Percentiles rank a stretch among this genome's conserved stretches.
Evolutionary conservation across 768 basidiomycete species (phyloP).

Genomic region (Pholiota molesta): DNA sequence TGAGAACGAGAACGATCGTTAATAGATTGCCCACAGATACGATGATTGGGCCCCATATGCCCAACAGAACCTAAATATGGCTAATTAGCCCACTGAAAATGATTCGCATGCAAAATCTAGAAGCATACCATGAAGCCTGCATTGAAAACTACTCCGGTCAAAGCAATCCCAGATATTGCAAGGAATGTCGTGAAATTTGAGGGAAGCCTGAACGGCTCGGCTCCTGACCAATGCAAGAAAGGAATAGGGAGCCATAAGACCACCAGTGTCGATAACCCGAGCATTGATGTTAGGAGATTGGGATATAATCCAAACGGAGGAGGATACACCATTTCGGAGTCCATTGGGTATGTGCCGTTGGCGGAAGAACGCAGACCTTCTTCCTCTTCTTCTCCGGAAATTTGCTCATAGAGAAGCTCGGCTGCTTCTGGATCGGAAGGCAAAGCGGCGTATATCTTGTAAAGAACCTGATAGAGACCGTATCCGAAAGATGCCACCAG

Average conservation of each 20-base stretch:
- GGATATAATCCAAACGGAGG: slow-evolving; percentile 87
- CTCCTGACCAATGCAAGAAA: slow-evolving; percentile 64
- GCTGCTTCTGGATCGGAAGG: slow-evolving; percentile 62
- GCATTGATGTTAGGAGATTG: slow-evolving; percentile 76
- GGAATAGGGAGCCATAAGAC: slow-evolving; percentile 82
- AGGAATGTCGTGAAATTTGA: slow-evolving; percentile 42
- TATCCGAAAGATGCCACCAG: slow-evolving; percentile 73
- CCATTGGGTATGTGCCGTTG: slow-evolving; percentile 24
- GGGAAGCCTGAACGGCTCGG: slow-evolving; percentile 73
- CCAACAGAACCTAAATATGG: slow-evolving; percentile 66
- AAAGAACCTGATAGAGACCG: slow-evolving; percentile 81
- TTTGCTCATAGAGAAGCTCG: slow-evolving; percentile 45
- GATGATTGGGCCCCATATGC: slow-evolving; percentile 86
- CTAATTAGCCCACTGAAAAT: slow-evolving; percentile 9
- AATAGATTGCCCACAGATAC: slow-evolving; percentile 90
- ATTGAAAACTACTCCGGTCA: slow-evolving; percentile 79
- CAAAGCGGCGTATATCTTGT: slow-evolving; percentile 78
- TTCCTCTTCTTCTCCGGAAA: slow-evolving; percentile 44
- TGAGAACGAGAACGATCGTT: slow-evolving; percentile 88
- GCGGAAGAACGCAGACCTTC: slow-evolving; percentile 8
- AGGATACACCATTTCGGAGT: slow-evolving; percentile 42
- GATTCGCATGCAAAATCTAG: neutral
- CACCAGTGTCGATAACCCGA: slow-evolving; percentile 78
- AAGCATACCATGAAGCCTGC: slow-evolving; percentile 77
- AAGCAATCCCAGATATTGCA: slow-evolving; percentile 69